Evolutionary conservation across 1,139 yeast species (phyloP), one percentile per base, ranked within the genome.

Genomic region (Suhomyces yuchorum): DNA sequence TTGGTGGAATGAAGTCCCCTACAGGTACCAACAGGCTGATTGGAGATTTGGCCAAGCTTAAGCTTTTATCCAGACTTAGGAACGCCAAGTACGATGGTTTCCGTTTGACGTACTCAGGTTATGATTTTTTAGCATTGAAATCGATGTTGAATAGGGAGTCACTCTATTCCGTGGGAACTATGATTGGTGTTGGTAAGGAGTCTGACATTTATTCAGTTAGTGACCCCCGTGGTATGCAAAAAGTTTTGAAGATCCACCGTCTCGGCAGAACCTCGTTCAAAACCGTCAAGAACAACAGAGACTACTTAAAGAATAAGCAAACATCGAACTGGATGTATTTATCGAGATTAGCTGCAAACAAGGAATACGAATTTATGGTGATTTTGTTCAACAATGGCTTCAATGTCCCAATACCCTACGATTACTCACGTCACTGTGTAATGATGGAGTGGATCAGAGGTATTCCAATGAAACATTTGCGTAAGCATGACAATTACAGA

Each of bases 151-250:
- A 85, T 60, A 77, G 92, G 56, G 82, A 85, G 42, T 77, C 90
- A 0, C 66, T 93, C 8, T 84, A 85, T 58, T 86, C 95, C 2
- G 81, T 93, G 11, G 98, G 97, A 15, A 78, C 85, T 39, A 89
- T 87, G 20, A 91, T 93, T 58, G 99, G 99, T 49, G 96, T 95
- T 44, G 99, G 99, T 60, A 93, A 93, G 65, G 99, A 93, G 66
- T 90, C 97, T 3, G 99, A 93, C 69, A 92, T 93, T 59, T 91
- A 86, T 65, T 80, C 93, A n/a, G 92, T 88, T 1, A 84, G 87
- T 50, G 93, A 87, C 59, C 71, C 78, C 9, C 63, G 77, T 22
- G 96, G 96, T 1, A 65, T 63, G 14, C 81, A 82, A 51, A 80
- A 80, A 59, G 97, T 92, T 11, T 67, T 95, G 62, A 93, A 93